Base-by-base conservation (phyloP, 139 green algal genomes). In the Micractinium conductrix region DNA sequence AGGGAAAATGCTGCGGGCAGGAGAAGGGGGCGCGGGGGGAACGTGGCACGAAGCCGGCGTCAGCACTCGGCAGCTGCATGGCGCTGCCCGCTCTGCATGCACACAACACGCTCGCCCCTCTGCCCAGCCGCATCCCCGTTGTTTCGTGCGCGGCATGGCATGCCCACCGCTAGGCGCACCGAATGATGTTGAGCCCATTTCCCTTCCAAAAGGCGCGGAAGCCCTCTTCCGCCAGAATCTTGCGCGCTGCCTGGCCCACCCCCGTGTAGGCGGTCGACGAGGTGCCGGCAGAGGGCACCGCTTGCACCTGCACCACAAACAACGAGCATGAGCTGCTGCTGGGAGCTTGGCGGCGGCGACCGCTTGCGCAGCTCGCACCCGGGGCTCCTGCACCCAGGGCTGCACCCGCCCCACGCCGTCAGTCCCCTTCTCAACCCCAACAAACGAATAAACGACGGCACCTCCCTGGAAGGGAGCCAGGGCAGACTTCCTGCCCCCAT, bases 121-220 rank as follows among this genome's bases (percentile, higher is more conserved):
- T 62, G 53, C 53, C 10, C 53, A 30, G 10, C 53, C 5, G 53
- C 53, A 9, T 21, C 2, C 53, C 53, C 63, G 30, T n/a, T 69
- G 62, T 28, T 69, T n/a, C n/a, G n/a, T n/a, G n/a, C n/a, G n/a
- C n/a, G n/a, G n/a, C n/a, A n/a, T n/a, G n/a, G n/a, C n/a, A n/a
- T n/a, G n/a, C n/a, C 14, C 33, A 7, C 8, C 9, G 28, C 42
- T 37, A 17, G 2, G 2, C 37, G 6, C 76, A 82, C 76, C 96
- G 92, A 42, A 98, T 92, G 73, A 98, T 94, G 85, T 98, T 98
- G 37, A 94, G 90, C 14, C 91, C 90, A 85, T 99, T 99, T 74
- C 96, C 96, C 79, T 98, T 98, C 96, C 96, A 99, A 62, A 98
- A 98, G 0, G 96, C 94, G 17, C 92, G 74, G 65, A 98, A 44